A percentile compares a stretch with the other conserved stretches of the same genome.
Conservation (phyloP, 805 yeast species). For the Barnettozyma salicaria region DNA sequence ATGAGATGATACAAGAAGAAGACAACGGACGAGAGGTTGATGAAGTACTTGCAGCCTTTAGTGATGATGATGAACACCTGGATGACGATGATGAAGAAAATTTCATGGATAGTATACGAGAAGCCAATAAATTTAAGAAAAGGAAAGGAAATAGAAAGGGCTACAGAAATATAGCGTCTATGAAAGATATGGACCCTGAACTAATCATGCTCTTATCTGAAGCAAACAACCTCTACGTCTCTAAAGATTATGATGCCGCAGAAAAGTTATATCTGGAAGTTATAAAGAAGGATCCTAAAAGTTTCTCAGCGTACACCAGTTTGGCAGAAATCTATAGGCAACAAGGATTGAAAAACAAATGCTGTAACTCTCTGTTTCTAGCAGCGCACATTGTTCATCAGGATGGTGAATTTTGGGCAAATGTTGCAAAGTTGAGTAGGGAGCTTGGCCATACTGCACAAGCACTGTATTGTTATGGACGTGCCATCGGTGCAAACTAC, state of each 20-base stretch:
- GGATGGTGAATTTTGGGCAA: conserved; percentile 74
- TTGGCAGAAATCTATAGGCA: conserved; percentile 76
- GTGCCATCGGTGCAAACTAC: conserved; percentile 46
- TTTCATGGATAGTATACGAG: conserved; percentile 59
- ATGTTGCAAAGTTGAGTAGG: conserved; percentile 61
- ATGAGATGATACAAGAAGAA: conserved; percentile 1
- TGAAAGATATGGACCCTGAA: conserved; percentile 60
- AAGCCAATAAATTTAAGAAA: conserved; percentile 59
- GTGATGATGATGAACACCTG: conserved; percentile 30
- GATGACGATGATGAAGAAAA: conserved; percentile 37
- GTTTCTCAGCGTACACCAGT: conserved; percentile 80
- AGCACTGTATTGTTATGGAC: conserved; percentile 71
- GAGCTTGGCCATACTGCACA: conserved; percentile 66
- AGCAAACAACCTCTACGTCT: conserved; percentile 79
- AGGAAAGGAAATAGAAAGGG: conserved; percentile 30
- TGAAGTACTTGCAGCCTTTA: conserved; percentile 33
- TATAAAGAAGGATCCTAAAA: conserved; percentile 68
- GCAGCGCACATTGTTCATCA: conserved; percentile 75
- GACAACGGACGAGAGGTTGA: conserved; percentile 17
- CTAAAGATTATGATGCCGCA: conserved; percentile 54
- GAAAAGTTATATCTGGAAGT: conserved; percentile 58
- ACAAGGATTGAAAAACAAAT: conserved; percentile 60
- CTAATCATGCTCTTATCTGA: conserved; percentile 56
- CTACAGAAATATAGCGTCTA: conserved; percentile 28
- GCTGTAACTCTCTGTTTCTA: conserved; percentile 75